phyloP scores from a whole-genome alignment of 1,284 basidiomycete genomes.

The Polyporus tsugae region DNA sequence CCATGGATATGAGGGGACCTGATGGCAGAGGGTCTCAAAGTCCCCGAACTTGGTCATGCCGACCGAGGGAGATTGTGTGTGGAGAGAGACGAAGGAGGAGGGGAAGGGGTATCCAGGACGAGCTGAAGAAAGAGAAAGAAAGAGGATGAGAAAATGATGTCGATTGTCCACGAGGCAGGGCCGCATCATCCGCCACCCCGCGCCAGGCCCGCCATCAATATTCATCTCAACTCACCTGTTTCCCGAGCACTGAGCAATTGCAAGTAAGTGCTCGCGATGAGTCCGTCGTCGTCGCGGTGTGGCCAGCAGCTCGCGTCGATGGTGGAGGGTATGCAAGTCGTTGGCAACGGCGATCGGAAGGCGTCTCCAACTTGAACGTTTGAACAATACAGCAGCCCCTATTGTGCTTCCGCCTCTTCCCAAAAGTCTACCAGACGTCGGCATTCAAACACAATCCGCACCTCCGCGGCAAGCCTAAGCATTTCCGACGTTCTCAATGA shows the following conservation, averaged over 20 bases:
- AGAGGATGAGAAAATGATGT: slow-evolving; percentile 6
- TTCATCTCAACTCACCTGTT: not conserved
- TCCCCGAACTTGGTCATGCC: slow-evolving; percentile 67
- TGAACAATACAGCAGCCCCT: not conserved
- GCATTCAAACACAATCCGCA: not conserved
- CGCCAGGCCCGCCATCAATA: not conserved
- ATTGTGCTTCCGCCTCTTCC: not conserved
- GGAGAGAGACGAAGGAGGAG: no score
- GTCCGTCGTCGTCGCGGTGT: slow-evolving; percentile 3
- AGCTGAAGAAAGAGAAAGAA: slow-evolving; percentile 4
- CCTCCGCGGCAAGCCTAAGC: not conserved
- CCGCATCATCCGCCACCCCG: not conserved
- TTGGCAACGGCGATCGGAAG: not conserved
- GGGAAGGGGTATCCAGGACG: slow-evolving; percentile 12
- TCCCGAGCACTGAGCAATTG: not conserved
- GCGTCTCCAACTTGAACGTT: no score
- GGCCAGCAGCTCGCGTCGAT: slow-evolving; percentile 8
- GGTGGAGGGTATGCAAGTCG: slow-evolving; percentile 1
- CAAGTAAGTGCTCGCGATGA: not conserved
- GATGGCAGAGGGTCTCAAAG: slow-evolving; percentile 62
- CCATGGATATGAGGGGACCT: slow-evolving; percentile 72
- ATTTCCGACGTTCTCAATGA: not conserved
- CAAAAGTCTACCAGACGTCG: not conserved
- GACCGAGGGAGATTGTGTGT: not conserved
- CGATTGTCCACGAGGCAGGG: not conserved